Conservation (phyloP, 2,329 filamentous ascomycete species). For the Colletotrichum ledebouriae region DNA sequence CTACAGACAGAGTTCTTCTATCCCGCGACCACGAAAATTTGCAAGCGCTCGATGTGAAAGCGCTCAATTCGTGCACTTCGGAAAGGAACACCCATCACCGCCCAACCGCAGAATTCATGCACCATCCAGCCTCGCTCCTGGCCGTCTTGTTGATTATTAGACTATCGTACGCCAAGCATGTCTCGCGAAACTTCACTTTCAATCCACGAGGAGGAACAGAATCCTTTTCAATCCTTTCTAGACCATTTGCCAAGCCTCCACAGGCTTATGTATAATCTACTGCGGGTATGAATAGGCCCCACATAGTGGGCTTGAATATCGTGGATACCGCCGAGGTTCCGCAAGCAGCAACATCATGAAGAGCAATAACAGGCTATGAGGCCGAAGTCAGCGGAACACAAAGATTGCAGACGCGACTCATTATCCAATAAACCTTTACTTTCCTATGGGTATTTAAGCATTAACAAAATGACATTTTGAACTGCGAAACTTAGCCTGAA, state of each 20-base stretch:
- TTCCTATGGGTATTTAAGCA: neutral
- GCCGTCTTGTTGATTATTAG: neutral
- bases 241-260: neutral
- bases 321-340: neutral
- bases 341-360: neutral
- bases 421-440: neutral
- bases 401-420: neutral
- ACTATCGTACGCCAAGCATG: neutral
- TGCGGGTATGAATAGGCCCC: neutral
- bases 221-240: neutral
- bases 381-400: neutral
- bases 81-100: neutral
- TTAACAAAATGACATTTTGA: neutral
- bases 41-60: neutral
- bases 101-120: neutral
- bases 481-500: accelerated
- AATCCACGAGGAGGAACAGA: neutral
- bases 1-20: neutral
- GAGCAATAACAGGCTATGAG: neutral
- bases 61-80: neutral
- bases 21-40: neutral
- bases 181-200: neutral
- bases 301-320: neutral
- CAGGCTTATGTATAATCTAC: neutral
- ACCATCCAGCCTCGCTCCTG: neutral